These are phyloP conservation scores for Suillus paluster DNA, from an alignment of 768 basidiomycete species.

Conservation along the genomic window DNA sequence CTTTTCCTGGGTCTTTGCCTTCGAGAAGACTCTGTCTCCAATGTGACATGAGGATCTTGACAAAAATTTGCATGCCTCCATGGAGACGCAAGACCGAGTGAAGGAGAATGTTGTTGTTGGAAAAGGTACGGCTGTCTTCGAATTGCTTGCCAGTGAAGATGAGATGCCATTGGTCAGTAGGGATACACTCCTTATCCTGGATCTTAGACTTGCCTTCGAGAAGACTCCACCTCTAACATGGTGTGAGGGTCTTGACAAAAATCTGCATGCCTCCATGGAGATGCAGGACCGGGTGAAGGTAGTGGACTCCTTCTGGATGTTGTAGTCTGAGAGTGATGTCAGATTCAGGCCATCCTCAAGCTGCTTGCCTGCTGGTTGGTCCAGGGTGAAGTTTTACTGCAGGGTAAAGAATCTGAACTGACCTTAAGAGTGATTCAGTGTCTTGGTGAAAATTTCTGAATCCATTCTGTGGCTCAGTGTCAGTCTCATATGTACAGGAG, in stretches of 20 bases:
- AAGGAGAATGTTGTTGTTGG: no score
- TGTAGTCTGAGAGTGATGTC: conserved; percentile 80
- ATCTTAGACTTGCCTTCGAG: conserved; percentile 73
- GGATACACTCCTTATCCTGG: conserved; percentile 37
- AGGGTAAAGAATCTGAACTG: no score
- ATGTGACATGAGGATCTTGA: conserved; percentile 78
- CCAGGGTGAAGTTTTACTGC: no score
- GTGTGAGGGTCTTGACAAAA: conserved; percentile 62
- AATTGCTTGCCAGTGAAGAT: conserved; percentile 98
- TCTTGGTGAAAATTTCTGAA: no score
- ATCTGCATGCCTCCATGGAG: conserved; percentile 79
- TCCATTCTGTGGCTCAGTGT: no score
- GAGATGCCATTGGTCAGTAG: conserved; percentile 86
- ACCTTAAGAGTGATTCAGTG: no score
- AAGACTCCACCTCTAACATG: no score
- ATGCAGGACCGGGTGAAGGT: conserved; percentile 73
- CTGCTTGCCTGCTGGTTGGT: no score
- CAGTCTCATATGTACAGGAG: no score
- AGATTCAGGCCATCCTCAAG: no score
- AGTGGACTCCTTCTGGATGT: conserved; percentile 93
- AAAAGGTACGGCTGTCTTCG: conserved; percentile 91
- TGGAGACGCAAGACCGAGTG: conserved; percentile 69
- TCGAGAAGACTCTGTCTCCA: no score
- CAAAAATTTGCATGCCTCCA: conserved; percentile 85
- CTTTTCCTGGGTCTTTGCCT: no score